Conservation (phyloP, 2,329 filamentous ascomycete species). For the Exophiala sp. region DNA sequence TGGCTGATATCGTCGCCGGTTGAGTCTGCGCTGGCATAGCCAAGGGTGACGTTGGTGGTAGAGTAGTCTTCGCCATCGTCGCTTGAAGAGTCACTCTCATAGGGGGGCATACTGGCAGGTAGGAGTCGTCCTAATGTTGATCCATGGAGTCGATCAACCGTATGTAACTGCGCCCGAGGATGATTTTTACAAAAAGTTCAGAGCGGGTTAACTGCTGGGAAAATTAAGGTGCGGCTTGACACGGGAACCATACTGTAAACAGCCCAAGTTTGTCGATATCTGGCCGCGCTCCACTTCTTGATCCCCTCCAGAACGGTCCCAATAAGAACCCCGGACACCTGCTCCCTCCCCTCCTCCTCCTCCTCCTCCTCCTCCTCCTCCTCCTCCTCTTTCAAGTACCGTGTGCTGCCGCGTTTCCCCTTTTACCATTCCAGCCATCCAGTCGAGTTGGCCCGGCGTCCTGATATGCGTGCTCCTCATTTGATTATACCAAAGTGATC, state of each 20-base stretch:
- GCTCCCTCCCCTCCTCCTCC: no score
- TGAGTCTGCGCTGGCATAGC: conserved; percentile 77
- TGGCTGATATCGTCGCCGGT: conserved; percentile 82
- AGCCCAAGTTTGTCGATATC: neutral
- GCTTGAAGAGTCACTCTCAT: conserved; percentile 76
- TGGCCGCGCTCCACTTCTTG: neutral
- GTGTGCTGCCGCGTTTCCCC: neutral
- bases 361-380: no score
- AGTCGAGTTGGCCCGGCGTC: neutral
- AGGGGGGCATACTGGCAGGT: conserved; percentile 60
- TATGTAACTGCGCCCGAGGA: neutral
- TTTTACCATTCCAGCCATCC: conserved; percentile 1
- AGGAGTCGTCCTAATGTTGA: neutral
- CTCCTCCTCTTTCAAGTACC: neutral
- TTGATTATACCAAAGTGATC: neutral
- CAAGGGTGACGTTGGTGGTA: conserved; percentile 78
- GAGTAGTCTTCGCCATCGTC: conserved; percentile 59
- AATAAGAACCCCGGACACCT: no score
- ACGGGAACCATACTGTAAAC: conserved; percentile 6
- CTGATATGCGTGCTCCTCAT: conserved; percentile 17
- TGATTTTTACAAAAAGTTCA: neutral
- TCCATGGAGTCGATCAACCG: neutral
- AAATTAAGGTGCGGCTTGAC: conserved; percentile 14
- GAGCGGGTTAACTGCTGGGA: neutral
- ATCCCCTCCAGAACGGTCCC: no score